Evolutionary conservation across 1,284 basidiomycete species (phyloP).

Genomic region (Trametes versicolor): DNA sequence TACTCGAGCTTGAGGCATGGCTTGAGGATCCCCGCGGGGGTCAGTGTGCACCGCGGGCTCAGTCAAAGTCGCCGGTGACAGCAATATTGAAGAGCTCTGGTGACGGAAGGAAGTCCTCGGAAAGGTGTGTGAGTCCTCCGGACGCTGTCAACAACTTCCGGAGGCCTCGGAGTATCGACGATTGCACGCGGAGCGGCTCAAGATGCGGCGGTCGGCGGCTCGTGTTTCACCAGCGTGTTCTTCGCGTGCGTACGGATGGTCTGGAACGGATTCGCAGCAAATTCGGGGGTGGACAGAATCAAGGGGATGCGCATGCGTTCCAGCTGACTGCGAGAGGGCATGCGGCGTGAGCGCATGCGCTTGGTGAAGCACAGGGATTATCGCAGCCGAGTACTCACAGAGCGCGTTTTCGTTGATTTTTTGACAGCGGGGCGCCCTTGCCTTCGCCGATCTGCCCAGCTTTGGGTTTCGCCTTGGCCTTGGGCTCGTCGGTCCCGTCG

Average conservation of each 20-base stretch:
- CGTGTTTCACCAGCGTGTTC: conserved; percentile 76
- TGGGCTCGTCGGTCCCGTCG: conserved; percentile 29
- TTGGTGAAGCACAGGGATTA: neutral
- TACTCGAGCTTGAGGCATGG: neutral
- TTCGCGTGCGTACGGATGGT: conserved; percentile 83
- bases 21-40: conserved; percentile 18
- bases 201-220: conserved; percentile 33
- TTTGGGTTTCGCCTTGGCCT: conserved; percentile 41
- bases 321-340: conserved; percentile 55
- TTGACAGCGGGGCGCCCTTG: conserved; percentile 66
- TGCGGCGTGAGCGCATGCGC: conserved; percentile 21
- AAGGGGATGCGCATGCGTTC: conserved; percentile 78
- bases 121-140: neutral
- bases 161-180: neutral
- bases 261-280: conserved; percentile 76
- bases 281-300: conserved; percentile 74
- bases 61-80: conserved; percentile 19
- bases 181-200: conserved; percentile 16
- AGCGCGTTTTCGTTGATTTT: conserved; percentile 71
- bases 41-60: conserved; percentile 9
- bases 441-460: conserved; percentile 76
- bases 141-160: conserved; percentile 1
- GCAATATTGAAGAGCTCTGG: conserved; percentile 8
- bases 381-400: conserved; percentile 60
- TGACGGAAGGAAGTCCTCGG: conserved; percentile 9